Evolutionary conservation across 2,329 filamentous ascomycete genomes (phyloP), one percentile per base, ranked within the genome.

Genomic region (Ploettnerulaceae sp.): DNA sequence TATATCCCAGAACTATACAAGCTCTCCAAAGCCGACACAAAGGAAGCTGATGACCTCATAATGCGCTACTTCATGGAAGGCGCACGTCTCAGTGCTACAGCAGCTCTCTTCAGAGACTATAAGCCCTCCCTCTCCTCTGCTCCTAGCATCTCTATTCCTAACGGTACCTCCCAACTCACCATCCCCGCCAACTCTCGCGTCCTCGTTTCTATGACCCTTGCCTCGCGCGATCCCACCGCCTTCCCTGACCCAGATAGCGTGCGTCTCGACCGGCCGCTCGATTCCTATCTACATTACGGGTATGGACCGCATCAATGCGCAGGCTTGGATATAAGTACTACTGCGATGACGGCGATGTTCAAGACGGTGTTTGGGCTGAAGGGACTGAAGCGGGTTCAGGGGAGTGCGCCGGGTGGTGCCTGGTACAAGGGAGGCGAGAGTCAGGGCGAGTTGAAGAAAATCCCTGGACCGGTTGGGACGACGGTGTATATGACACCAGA

Each of bases 61-160:
- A 71, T 84, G 1, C 82, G 80, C 29, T 89, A 61, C 60, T 79
- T 77, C 33, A 73, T 84, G 70, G 88, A 88, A 64, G 85, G 81
- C 12, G 74, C 86, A 45, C 81, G 86, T 29, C 52, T 90, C 43
- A 78, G 80, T 3, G 79, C 81, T 8, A 77, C 77, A 0, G 77
- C 79, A 45, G 75, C 76, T 7, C 70, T 79, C 1, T 81, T 79
- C 68, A 78, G 82, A 29, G 47, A 48, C 28, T 56, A 51, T 34
- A 34, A 36, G 3, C 51, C 55, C 14, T 3, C 40, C 4, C 26
- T n/a, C 4, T 64, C 60, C 0, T 59, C 66, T 14, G 70, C 75
- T 39, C 68, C 68, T 1, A 70, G 77, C 36, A 48, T 64, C 25
- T 69, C 79, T 38, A 50, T 64, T 24, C 69, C 79, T 39, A 72